Evolutionary conservation across 2,329 filamentous ascomycete species (phyloP).

Genomic region (Boeremia exigua): DNA sequence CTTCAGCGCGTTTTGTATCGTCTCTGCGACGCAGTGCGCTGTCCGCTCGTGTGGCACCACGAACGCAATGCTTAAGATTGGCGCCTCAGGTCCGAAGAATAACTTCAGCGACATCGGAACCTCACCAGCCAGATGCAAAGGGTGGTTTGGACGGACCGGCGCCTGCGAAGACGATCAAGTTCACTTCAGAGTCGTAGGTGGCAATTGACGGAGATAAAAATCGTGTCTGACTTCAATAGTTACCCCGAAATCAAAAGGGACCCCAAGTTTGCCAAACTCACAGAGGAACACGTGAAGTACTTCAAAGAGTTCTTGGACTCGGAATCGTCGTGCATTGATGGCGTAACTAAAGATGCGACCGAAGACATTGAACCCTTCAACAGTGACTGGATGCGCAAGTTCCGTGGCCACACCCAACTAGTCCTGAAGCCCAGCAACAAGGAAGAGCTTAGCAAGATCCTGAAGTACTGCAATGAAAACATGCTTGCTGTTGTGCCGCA

Average conservation of each 20-base stretch:
- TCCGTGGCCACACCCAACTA: conserved; percentile 84
- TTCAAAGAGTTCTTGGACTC: conserved; percentile 83
- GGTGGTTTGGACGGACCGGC: conserved; percentile 45
- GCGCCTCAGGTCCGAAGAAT: conserved; percentile 45
- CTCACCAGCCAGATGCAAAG: conserved; percentile 47
- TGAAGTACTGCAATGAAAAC: conserved; percentile 95
- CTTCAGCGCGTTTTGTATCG: conserved; percentile 40
- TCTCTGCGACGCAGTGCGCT: conserved; percentile 42
- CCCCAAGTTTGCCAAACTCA: conserved; percentile 74
- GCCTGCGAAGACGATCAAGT: conserved; percentile 63
- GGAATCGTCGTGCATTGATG: conserved; percentile 82
- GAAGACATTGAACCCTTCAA: conserved; percentile 93
- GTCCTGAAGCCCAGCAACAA: conserved; percentile 86
- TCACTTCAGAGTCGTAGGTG: conserved; percentile 77
- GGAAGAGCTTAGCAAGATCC: conserved; percentile 85
- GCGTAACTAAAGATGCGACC: conserved; percentile 72
- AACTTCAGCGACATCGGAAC: conserved; percentile 51
- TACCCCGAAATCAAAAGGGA: conserved; percentile 86
- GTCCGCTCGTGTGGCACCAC: conserved; percentile 32
- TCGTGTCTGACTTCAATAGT: conserved; percentile 28
- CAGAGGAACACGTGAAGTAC: conserved; percentile 77
- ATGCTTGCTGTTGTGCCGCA: conserved; percentile 93
- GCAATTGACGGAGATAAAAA: conserved; percentile 1
- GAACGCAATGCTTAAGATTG: conserved; percentile 32
- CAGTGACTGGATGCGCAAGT: conserved; percentile 99